Conservation (phyloP, 352 stramenopile species). For the Elongisporangium anandrum region DNA sequence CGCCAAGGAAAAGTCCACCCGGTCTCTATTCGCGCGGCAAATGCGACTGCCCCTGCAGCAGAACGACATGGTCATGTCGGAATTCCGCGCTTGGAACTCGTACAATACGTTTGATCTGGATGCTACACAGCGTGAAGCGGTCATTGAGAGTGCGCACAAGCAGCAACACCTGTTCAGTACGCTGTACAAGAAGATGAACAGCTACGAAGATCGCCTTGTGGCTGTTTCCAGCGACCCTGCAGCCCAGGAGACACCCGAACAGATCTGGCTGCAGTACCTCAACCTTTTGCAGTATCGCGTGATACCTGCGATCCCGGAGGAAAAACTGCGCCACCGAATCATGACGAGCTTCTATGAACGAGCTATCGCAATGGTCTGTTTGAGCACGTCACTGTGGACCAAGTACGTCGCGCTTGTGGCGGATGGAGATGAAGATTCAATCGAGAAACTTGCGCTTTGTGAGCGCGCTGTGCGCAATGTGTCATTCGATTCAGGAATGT, state of each 20-base stretch:
- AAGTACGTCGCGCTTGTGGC: slow-evolving; percentile 45
- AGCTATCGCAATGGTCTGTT: slow-evolving; percentile 42
- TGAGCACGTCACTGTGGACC: slow-evolving; percentile 50
- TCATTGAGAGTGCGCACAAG: slow-evolving; percentile 22
- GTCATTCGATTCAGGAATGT: slow-evolving; percentile 55
- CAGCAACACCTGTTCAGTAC: slow-evolving; percentile 35
- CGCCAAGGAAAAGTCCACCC: slow-evolving; percentile 32
- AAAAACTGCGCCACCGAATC: slow-evolving; percentile 11
- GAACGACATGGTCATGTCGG: slow-evolving; percentile 71
- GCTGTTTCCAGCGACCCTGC: slow-evolving; percentile 10
- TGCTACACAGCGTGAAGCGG: slow-evolving; percentile 3
- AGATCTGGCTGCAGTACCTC: slow-evolving; percentile 56
- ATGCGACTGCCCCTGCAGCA: slow-evolving; percentile 60
- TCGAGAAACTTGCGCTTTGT: slow-evolving; percentile 9
- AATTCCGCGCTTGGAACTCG: slow-evolving; percentile 64
- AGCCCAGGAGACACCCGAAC: slow-evolving; percentile 13
- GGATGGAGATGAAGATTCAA: neutral
- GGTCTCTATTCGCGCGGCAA: slow-evolving; percentile 44
- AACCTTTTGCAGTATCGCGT: slow-evolving; percentile 58
- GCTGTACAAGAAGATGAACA: slow-evolving; percentile 61
- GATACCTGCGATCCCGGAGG: slow-evolving; percentile 11
- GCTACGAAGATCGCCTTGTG: slow-evolving; percentile 33
- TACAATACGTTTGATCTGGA: slow-evolving; percentile 48
- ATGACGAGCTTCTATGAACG: slow-evolving; percentile 56
- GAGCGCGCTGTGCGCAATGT: slow-evolving; percentile 57